Evolutionary conservation across 768 basidiomycete genomes (phyloP).

Genomic region (Roridomyces roridus): DNA sequence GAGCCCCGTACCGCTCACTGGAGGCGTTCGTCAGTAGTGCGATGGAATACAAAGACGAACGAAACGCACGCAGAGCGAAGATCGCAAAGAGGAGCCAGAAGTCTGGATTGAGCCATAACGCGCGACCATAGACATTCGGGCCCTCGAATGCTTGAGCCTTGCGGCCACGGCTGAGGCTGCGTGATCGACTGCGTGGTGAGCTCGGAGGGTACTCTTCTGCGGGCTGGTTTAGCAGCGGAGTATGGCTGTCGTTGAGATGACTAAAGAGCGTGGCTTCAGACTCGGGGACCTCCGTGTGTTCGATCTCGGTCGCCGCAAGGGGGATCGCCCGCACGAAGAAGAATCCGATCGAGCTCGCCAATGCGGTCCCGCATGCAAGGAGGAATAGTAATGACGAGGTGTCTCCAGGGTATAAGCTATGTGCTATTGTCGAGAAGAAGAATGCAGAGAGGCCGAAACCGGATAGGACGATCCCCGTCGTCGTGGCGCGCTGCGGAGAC

Average conservation of each 20-base stretch:
- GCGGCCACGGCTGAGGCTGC: slow-evolving; percentile 26
- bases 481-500: slow-evolving; percentile 83
- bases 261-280: slow-evolving; percentile 28
- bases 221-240: slow-evolving; percentile 23
- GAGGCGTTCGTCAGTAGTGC: background rate
- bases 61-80: slow-evolving; percentile 63
- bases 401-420: slow-evolving; percentile 74
- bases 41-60: too few species aligned
- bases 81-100: slow-evolving; percentile 46
- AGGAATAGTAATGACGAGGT: slow-evolving; percentile 79
- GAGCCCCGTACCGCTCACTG: slow-evolving; percentile 76
- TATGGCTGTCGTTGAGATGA: slow-evolving; percentile 23
- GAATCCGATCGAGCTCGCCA: slow-evolving; percentile 81
- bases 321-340: slow-evolving; percentile 75
- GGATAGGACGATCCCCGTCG: slow-evolving; percentile 82
- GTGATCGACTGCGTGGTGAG: slow-evolving; percentile 1
- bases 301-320: slow-evolving; percentile 47
- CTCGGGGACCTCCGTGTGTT: slow-evolving; percentile 25
- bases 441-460: slow-evolving; percentile 94
- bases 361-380: slow-evolving; percentile 77
- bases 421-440: slow-evolving; percentile 81
- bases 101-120: slow-evolving; percentile 60
- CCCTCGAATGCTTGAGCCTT: slow-evolving; percentile 49
- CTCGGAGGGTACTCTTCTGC: slow-evolving; percentile 14
- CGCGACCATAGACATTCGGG: slow-evolving; percentile 44